These are phyloP conservation scores for Tremella yokohamensis DNA, from an alignment of 768 basidiomycete species.

Conservation along the genomic window DNA sequence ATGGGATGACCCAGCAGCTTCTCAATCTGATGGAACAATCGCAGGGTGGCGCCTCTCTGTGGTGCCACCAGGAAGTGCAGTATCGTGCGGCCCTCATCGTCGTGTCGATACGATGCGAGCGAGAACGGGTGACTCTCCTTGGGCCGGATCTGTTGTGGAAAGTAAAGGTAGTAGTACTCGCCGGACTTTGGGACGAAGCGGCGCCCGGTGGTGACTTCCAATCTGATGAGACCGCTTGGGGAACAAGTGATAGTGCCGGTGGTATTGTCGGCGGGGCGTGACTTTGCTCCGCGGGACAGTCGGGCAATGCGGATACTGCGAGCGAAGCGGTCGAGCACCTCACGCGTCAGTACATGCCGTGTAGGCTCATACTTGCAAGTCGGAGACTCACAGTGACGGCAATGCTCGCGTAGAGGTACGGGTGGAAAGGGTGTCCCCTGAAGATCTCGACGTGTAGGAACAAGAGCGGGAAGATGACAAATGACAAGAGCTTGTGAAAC, in stretches of 20 bases:
- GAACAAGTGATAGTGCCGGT: conserved; percentile 1
- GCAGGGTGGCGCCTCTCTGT: conserved; percentile 18
- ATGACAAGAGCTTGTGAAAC: conserved; percentile 22
- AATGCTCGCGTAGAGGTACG: conserved; percentile 25
- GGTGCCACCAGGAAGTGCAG: conserved; percentile 22
- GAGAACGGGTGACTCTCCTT: conserved; percentile 42
- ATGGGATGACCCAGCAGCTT: too few species aligned
- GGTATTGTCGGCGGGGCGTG: conserved; percentile 11
- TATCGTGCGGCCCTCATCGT: neutral
- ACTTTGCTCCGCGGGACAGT: conserved; percentile 5
- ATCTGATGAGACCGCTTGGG: conserved; percentile 15
- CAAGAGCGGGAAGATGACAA: conserved; percentile 12
- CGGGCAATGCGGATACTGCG: conserved; percentile 20
- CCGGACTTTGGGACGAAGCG: conserved; percentile 20
- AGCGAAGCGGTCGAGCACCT: conserved; percentile 19
- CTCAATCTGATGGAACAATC: conserved; percentile 12
- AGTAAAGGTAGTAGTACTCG: conserved; percentile 32
- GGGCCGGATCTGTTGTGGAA: conserved; percentile 15
- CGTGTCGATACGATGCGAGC: conserved; percentile 20
- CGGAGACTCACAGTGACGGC: conserved; percentile 24
- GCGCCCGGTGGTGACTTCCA: conserved; percentile 14
- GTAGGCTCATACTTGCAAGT: too few species aligned
- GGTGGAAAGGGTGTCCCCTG: conserved; percentile 21
- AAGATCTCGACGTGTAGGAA: conserved; percentile 29
- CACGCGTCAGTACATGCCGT: neutral